Evolutionary conservation across 805 yeast genomes (phyloP).

Genomic region (Starmerella khaoyaiensis): DNA sequence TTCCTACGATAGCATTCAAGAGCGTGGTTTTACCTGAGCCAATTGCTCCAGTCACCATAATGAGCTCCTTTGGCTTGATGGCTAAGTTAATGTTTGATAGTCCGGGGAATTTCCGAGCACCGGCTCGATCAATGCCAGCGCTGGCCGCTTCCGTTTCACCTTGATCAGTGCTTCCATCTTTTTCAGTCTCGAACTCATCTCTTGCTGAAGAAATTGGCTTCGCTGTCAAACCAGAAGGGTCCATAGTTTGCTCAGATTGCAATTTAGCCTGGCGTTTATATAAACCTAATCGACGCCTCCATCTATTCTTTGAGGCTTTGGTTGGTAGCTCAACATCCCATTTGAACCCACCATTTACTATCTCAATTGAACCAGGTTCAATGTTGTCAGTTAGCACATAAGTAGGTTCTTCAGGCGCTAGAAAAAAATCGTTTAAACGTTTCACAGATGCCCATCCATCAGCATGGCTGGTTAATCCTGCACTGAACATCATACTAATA

Average conservation of each 20-base stretch:
- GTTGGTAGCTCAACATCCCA: conserved; percentile 41
- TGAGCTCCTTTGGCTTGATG: conserved; percentile 52
- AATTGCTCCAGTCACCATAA: conserved; percentile 66
- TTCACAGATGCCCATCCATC: conserved; percentile 29
- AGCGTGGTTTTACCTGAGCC: conserved; percentile 76
- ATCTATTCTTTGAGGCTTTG: conserved; percentile 8
- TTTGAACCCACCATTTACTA: conserved; percentile 44
- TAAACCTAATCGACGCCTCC: conserved; percentile 14
- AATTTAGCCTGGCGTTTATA: conserved; percentile 8
- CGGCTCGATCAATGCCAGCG: conserved; percentile 18
- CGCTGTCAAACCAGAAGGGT: conserved; percentile 4
- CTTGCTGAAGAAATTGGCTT: conserved; percentile 4
- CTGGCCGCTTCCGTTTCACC: conserved; percentile 6
- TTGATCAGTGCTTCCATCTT: conserved; percentile 12
- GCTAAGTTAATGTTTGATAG: conserved; percentile 39
- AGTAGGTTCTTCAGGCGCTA: conserved; percentile 31
- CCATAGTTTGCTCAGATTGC: conserved; percentile 5
- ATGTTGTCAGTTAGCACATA: conserved; percentile 23
- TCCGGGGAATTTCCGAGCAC: conserved; percentile 32
- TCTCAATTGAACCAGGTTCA: conserved; percentile 35
- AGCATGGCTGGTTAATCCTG: conserved; percentile 33
- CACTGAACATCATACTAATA: conserved; percentile 44
- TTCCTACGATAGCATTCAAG: conserved; percentile 56
- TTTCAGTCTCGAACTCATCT: conserved; percentile 13
- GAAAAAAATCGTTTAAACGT: conserved; percentile 20